Conservation (phyloP, 1,284 basidiomycete species). For the Trichosporon faecale region DNA sequence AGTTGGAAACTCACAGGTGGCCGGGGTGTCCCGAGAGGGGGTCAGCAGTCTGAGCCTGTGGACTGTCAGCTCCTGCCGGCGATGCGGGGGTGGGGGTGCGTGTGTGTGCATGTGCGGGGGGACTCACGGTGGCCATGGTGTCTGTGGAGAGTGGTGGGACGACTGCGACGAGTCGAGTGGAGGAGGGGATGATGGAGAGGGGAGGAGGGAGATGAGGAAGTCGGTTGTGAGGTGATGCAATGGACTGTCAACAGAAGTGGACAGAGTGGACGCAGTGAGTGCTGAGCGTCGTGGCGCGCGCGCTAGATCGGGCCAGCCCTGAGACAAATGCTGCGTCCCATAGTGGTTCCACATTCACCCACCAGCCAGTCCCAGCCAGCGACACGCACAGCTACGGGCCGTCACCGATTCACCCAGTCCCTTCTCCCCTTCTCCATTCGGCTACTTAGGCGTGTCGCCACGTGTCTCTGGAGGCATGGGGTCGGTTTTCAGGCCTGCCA, state of each 20-base stretch:
- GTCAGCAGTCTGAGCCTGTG: conserved; percentile 34
- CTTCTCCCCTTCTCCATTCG: not conserved
- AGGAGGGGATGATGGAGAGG: not conserved
- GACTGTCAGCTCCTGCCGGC: not conserved
- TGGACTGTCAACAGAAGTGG: not conserved
- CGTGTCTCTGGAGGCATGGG: not conserved
- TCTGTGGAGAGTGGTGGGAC: not conserved
- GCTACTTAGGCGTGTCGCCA: not conserved
- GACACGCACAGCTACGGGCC: not conserved
- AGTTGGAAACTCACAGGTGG: conserved; percentile 59
- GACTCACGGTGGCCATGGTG: conserved; percentile 17
- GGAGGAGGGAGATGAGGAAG: not conserved
- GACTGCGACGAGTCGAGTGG: not conserved
- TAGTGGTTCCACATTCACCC: not conserved
- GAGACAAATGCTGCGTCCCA: not conserved
- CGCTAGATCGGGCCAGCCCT: not conserved
- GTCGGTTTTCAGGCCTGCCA: not conserved
- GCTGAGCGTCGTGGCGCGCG: not conserved
- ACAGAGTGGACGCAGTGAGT: not conserved
- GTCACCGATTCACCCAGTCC: not conserved
- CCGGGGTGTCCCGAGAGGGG: conserved; percentile 75
- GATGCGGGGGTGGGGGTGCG: not conserved
- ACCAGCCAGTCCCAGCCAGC: no score
- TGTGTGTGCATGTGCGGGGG: not conserved
- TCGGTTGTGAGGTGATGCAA: not conserved